phyloP scores from a whole-genome alignment of 2,329 filamentous ascomycete species.

The Diplodia corticola region DNA sequence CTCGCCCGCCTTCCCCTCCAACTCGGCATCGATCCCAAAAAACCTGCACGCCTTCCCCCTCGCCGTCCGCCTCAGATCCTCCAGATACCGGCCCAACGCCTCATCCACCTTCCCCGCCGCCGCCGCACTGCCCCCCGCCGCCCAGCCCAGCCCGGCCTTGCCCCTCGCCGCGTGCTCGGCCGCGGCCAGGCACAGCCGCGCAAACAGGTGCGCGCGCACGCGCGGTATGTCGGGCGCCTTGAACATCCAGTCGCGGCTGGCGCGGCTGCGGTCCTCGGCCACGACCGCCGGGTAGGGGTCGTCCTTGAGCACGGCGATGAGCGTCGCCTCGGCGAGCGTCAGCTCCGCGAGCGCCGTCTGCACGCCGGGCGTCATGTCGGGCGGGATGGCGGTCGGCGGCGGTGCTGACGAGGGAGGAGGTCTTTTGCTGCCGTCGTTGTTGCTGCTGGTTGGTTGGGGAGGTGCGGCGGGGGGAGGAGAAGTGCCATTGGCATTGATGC shows the following conservation, averaged over 20 bases:
- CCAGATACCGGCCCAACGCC: constrained; percentile 69
- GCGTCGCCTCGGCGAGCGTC: constrained; percentile 81
- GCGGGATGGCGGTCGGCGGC: constrained; percentile 25
- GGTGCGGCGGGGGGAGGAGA: too few relatives aligned
- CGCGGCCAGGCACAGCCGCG: constrained; percentile 81
- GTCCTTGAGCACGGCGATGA: constrained; percentile 88
- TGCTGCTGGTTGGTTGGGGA: background rate
- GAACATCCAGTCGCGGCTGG: constrained; percentile 96
- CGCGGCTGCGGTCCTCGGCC: constrained; percentile 76
- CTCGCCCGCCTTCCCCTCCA: constrained; percentile 76
- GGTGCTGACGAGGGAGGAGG: too few relatives aligned
- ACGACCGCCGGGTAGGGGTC: constrained; percentile 87
- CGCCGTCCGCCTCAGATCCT: constrained; percentile 72
- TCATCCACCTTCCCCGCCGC: constrained; percentile 58
- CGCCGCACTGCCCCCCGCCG: too few relatives aligned
- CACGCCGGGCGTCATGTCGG: constrained; percentile 47
- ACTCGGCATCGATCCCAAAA: constrained; percentile 84
- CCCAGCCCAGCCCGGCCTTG: constrained; percentile 48
- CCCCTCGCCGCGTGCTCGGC: constrained; percentile 84
- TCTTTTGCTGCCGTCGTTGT: background rate
- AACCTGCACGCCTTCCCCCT: constrained; percentile 87
- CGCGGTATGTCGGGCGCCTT: constrained; percentile 83
- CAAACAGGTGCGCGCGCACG: constrained; percentile 84
- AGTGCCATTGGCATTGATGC: too few relatives aligned
- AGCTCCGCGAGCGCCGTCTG: constrained; percentile 56